These are phyloP conservation scores for Albophoma yamanashiensis DNA, from an alignment of 2,329 filamentous ascomycete species.

Conservation along the genomic window DNA sequence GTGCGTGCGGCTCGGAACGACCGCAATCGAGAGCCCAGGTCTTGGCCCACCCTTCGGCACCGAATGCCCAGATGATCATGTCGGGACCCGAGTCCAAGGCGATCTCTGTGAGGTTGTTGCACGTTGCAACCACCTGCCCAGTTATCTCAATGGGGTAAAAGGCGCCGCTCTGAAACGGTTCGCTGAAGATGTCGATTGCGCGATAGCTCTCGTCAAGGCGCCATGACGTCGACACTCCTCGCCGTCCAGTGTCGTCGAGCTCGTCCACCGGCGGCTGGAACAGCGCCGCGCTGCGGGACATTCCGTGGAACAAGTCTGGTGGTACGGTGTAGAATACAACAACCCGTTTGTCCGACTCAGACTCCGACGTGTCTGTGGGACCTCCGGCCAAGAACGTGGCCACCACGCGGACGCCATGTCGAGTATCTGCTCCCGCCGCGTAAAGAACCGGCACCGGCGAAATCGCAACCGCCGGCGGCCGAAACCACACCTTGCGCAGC, in stretches of 20 bases:
- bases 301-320: slow-evolving; percentile 37
- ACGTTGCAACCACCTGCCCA: slow-evolving; percentile 19
- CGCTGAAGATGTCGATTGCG: slow-evolving; percentile 9
- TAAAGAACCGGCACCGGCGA: slow-evolving; percentile 37
- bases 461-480: slow-evolving; percentile 15
- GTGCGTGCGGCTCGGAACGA: slow-evolving; percentile 6
- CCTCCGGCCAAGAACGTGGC: slow-evolving; percentile 38
- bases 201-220: slow-evolving; percentile 10
- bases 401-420: slow-evolving; percentile 46
- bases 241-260: slow-evolving; percentile 2
- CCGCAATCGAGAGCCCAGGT: slow-evolving; percentile 20
- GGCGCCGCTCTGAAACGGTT: slow-evolving; percentile 6
- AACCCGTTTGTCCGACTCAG: slow-evolving; percentile 17
- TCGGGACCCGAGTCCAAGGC: slow-evolving; percentile 19
- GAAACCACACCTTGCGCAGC: slow-evolving; percentile 46
- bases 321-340: slow-evolving; percentile 53
- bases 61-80: slow-evolving; percentile 24
- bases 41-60: slow-evolving; percentile 20
- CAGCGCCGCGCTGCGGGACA: slow-evolving; percentile 8
- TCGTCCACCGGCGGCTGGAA: slow-evolving; percentile 1
- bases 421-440: slow-evolving; percentile 42
- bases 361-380: slow-evolving; percentile 1
- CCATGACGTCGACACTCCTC: slow-evolving; percentile 7
- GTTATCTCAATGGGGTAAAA: slow-evolving; percentile 18
- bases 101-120: slow-evolving; percentile 20